phyloP scores from a whole-genome alignment of 148 eudicot genomes.

The Pouteria glomerata region DNA sequence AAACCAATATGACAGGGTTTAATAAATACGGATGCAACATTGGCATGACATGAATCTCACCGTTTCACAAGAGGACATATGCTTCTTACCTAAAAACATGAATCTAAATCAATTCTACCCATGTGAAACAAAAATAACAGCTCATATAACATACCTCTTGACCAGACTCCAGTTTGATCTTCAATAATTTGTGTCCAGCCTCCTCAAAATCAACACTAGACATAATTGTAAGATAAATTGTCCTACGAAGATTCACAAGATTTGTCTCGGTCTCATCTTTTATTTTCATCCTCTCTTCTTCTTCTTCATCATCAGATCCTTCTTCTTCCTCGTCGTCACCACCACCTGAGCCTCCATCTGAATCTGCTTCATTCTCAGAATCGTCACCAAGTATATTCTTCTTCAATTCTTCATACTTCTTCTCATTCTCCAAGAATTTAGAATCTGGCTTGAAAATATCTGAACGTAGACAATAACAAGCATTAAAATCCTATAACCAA shows the following conservation, averaged over 20 bases:
- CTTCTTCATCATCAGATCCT: constrained; percentile 49
- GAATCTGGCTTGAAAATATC: constrained; percentile 87
- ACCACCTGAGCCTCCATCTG: constrained; percentile 65
- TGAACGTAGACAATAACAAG: constrained; percentile 28
- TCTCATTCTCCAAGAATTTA: constrained; percentile 71
- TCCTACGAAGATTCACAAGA: constrained; percentile 85
- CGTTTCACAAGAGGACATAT: too few relatives aligned
- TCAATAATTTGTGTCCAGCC: constrained; percentile 92
- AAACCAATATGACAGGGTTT: too few relatives aligned
- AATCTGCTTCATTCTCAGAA: constrained; percentile 71
- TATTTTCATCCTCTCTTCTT: constrained; percentile 77
- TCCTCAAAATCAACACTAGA: constrained; percentile 99
- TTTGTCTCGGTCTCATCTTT: constrained; percentile 90
- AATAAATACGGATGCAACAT: too few relatives aligned
- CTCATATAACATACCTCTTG: constrained; percentile 61
- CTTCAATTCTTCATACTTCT: constrained; percentile 74
- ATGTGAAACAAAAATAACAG: too few relatives aligned
- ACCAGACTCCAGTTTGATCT: constrained; percentile 95
- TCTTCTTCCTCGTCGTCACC: too few relatives aligned
- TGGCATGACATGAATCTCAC: too few relatives aligned
- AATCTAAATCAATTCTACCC: too few relatives aligned
- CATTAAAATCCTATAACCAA: neutral
- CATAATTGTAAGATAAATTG: constrained; percentile 93
- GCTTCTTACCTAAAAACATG: too few relatives aligned
- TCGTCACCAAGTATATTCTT: constrained; percentile 83